Conservation (phyloP, 768 basidiomycete genomes). For the Boletus rubroflammeus region DNA sequence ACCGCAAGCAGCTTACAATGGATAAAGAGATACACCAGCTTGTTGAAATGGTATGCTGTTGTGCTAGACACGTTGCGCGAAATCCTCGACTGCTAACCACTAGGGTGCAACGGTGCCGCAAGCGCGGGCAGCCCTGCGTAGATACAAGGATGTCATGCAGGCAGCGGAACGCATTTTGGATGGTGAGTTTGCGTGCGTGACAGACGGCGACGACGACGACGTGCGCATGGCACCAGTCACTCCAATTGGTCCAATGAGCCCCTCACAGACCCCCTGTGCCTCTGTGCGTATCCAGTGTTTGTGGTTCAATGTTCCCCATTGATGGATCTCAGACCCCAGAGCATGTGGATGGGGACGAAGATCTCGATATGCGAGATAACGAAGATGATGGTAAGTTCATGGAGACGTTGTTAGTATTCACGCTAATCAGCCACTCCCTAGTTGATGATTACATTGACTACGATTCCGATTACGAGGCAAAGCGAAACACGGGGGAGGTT, state of each 20-base stretch:
- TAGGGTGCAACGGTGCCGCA: conserved; percentile 82
- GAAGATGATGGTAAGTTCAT: conserved; percentile 48
- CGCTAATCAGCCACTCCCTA: conserved; percentile 18
- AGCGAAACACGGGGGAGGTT: conserved; percentile 48
- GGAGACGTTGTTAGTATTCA: not conserved
- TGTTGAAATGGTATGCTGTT: conserved; percentile 50
- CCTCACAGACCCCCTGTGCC: conserved; percentile 25
- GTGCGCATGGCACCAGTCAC: conserved; percentile 40
- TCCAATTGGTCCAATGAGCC: conserved; percentile 25
- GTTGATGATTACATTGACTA: conserved; percentile 71
- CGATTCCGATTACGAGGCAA: conserved; percentile 72
- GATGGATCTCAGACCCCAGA: conserved; percentile 52
- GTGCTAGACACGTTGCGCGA: not conserved
- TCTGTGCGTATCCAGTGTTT: conserved; percentile 16
- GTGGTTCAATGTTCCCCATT: not conserved
- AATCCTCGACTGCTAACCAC: not conserved
- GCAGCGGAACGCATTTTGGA: conserved; percentile 85
- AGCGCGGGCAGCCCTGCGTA: conserved; percentile 77
- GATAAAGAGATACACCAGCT: conserved; percentile 56
- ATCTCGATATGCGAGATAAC: conserved; percentile 42
- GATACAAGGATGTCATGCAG: conserved; percentile 86
- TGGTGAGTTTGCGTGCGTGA: conserved; percentile 77
- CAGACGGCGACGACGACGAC: conserved; percentile 51
- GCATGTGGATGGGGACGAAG: conserved; percentile 49
- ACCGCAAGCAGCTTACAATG: conserved; percentile 32